Conservation (phyloP, 2,329 filamentous ascomycete species). For the Fusarium euwallaceae region DNA sequence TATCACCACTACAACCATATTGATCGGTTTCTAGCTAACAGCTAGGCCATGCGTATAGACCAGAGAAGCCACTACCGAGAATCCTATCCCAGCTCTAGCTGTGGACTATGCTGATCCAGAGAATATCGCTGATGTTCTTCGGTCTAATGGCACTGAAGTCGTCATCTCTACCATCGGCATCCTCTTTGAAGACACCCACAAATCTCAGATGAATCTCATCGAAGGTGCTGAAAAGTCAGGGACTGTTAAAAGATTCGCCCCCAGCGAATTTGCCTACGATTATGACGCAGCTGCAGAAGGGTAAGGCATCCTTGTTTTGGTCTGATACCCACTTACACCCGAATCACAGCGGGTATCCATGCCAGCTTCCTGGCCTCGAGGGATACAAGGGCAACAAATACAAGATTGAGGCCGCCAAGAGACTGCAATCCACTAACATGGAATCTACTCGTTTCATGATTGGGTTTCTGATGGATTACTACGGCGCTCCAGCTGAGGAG, state of each 20-base stretch:
- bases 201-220: background rate
- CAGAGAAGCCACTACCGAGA: background rate
- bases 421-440: background rate
- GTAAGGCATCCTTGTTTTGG: background rate
- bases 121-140: background rate
- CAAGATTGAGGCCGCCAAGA: background rate
- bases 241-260: background rate
- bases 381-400: background rate
- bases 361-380: background rate
- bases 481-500: background rate
- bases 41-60: fast-evolving
- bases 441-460: background rate
- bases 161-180: background rate
- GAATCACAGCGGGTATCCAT: background rate
- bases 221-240: background rate
- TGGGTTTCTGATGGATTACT: background rate
- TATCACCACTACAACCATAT: background rate
- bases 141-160: background rate
- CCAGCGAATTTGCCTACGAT: background rate
- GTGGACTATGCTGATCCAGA: background rate
- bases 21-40: background rate
- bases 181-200: background rate
- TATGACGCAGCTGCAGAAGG: background rate
- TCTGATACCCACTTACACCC: background rate
- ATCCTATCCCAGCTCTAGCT: background rate